Base-by-base conservation (phyloP, 805 yeast species). In the Torulaspora gathmanii region DNA sequence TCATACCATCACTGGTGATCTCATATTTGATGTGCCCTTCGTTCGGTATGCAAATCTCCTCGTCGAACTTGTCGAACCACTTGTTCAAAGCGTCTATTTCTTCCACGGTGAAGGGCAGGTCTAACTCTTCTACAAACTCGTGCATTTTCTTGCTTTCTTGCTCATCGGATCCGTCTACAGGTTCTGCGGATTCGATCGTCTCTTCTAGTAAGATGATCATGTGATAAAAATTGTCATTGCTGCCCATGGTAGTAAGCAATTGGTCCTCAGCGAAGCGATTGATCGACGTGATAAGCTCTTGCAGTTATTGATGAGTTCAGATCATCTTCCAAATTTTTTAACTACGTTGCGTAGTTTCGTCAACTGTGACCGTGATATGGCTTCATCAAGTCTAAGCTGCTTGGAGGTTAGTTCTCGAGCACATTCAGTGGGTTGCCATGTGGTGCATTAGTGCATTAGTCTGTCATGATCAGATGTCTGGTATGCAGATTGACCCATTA, bases 1-100 rank as follows among this genome's bases (percentile, higher is more conserved):
- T 64, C 28, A 65, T 45, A 23, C 70, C 70, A 47, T 65, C 70
- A 44, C 68, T 65, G 26, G 62, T 65, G 37, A 65, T 65, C 44
- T 65, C 70, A 44, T 65, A 65, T 33, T 65, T 65, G 33, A 65
- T 63, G 51, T 61, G 63, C 10, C 69, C 68, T 46, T 65, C 70
- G 40, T 65, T 64, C 40, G 68, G 68, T 54, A 65, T 64, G 45
- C 67, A 65, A 17, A 65, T 62, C 22, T 59, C 57, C 31, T 56
- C 63, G 50, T 61, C 72, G 53, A 68, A 57, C 41, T 58, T 61
- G 49, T 64, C 69, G 49, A 65, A 65, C 68, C 69, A 64, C 17
- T 47, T 42, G 29, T 65, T 64, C 26, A 65, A 47, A 3, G 45
- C 45, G 34, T 64, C 69, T 39, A 64, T 39, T 33, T 64, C 68